phyloP scores from a whole-genome alignment of 129 eudicot species.

The Helianthus tuberosus region DNA sequence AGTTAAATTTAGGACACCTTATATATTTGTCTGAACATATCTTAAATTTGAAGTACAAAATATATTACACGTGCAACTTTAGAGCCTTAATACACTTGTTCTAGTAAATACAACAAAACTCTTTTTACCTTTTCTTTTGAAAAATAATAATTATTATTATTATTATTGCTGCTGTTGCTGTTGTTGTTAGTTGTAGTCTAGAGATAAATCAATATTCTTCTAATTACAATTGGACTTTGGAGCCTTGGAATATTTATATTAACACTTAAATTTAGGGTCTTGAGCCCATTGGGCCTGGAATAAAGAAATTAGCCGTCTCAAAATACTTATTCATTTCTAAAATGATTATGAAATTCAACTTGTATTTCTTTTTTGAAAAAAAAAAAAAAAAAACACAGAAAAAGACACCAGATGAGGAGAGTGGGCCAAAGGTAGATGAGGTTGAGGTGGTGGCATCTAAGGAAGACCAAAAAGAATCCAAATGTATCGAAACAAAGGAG shows the following conservation, averaged over 20 bases:
- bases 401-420: constrained; percentile 9
- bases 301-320: background rate
- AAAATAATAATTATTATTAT: no score
- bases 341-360: no score
- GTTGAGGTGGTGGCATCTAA: background rate
- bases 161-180: no score
- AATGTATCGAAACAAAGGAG: constrained; percentile 5
- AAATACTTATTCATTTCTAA: background rate
- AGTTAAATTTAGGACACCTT: no score
- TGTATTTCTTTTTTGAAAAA: no score
- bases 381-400: constrained; percentile 10
- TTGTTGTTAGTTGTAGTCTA: no score
- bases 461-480: constrained; percentile 13
- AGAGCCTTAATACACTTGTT: background rate
- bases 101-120: no score
- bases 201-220: background rate
- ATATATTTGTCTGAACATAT: no score
- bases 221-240: background rate
- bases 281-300: background rate
- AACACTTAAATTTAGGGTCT: no score
- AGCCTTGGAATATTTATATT: no score
- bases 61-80: background rate
- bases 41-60: no score
- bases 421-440: constrained; percentile 2
- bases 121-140: no score